Percentiles rank a stretch among this genome's conserved stretches.
Evolutionary conservation across 2,329 filamentous ascomycete species (phyloP).

Genomic region (Calonectria pauciramosa): DNA sequence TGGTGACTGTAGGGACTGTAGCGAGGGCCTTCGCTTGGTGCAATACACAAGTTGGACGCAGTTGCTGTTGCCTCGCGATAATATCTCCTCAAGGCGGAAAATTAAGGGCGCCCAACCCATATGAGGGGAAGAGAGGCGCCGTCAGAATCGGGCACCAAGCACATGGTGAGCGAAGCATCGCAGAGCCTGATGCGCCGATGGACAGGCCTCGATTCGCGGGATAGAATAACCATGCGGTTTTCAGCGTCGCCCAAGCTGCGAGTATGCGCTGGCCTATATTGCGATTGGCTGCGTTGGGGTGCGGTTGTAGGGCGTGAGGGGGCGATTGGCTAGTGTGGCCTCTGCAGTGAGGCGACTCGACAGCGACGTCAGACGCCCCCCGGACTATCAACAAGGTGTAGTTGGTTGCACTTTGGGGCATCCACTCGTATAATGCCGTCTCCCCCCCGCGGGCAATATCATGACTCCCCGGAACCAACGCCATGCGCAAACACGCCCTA

Average conservation of each 20-base stretch:
- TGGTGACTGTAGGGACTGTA: background rate
- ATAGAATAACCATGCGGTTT: conserved; percentile 1
- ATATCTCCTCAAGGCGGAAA: background rate
- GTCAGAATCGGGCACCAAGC: conserved; percentile 27
- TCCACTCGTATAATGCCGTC: conserved; percentile 2
- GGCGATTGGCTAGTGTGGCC: conserved; percentile 12
- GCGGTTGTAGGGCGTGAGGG: conserved; percentile 10
- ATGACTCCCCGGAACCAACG: background rate
- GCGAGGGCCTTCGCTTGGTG: conserved; percentile 1
- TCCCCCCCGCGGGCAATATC: background rate
- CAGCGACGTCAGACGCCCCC: conserved; percentile 11
- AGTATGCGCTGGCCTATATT: conserved; percentile 26
- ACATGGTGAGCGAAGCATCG: conserved; percentile 10
- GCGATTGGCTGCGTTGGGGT: conserved; percentile 5
- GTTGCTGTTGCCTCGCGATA: conserved; percentile 4
- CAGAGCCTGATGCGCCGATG: background rate
- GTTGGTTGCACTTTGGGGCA: conserved; percentile 15
- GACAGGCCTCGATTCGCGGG: conserved; percentile 11
- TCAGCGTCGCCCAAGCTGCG: conserved; percentile 15
- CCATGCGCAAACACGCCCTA: background rate
- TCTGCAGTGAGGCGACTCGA: conserved; percentile 9
- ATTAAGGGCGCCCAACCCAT: conserved; percentile 13
- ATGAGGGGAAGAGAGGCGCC: conserved; percentile 10
- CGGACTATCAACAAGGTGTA: background rate
- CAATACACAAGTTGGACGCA: background rate